A percentile compares a stretch with the other conserved stretches of the same genome.
These are phyloP conservation scores for Paramecium octaurelia DNA, from an alignment of 73 alveolate genomes.

Conservation along the genomic window DNA sequence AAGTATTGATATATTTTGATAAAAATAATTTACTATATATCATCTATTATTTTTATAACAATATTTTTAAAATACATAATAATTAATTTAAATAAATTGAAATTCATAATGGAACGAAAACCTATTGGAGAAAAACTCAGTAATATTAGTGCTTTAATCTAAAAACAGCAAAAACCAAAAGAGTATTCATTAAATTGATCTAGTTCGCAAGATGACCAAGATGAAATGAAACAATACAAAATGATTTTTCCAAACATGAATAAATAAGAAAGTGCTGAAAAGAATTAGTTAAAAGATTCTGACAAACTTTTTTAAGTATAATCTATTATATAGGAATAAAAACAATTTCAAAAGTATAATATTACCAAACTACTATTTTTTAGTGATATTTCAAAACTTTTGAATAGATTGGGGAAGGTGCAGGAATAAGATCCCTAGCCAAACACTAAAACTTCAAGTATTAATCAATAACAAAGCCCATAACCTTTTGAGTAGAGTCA, in stretches of 20 bases:
- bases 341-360: background rate
- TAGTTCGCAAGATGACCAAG: background rate
- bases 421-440: background rate
- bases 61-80: background rate
- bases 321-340: background rate
- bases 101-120: background rate
- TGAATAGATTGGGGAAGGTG: background rate
- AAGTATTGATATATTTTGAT: background rate
- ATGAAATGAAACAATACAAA: background rate
- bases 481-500: background rate
- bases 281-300: background rate
- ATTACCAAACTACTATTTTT: background rate
- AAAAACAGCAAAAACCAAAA: background rate
- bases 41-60: background rate
- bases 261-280: background rate
- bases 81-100: background rate
- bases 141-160: background rate
- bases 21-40: background rate
- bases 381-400: background rate
- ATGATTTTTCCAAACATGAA: background rate
- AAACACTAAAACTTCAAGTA: background rate
- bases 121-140: background rate
- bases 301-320: background rate
- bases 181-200: background rate
- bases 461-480: background rate